Conservation (phyloP, 306 rosid species). For the Castanea sativa region DNA sequence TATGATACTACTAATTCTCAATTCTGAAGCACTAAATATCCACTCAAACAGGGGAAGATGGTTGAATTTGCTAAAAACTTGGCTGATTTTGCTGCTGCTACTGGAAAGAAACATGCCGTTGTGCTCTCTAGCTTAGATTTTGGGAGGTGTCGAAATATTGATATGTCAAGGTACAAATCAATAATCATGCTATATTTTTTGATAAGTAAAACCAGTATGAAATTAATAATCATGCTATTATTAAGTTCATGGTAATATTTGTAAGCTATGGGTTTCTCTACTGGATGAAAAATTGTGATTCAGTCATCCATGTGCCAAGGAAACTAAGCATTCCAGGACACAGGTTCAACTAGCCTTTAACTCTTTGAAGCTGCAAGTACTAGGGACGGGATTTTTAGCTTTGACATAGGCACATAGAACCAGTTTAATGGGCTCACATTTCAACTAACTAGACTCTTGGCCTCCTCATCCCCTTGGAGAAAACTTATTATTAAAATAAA, state of each 20-base stretch:
- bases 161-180: conserved; percentile 65
- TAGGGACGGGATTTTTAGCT: background rate
- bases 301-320: background rate
- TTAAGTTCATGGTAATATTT: background rate
- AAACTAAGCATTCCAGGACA: background rate
- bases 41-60: conserved; percentile 66
- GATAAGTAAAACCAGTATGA: background rate
- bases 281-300: background rate
- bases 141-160: conserved; percentile 84
- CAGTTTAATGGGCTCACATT: background rate
- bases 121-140: conserved; percentile 91
- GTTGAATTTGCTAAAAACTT: conserved; percentile 68
- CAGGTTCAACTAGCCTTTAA: background rate
- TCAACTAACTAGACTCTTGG: background rate
- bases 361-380: background rate
- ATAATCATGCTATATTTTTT: background rate
- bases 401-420: background rate
- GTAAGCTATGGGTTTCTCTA: background rate
- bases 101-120: conserved; percentile 72
- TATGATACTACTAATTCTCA: background rate
- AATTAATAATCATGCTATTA: conserved; percentile 1
- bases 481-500: too few relatives aligned
- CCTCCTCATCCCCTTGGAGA: too few relatives aligned
- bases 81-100: conserved; percentile 62
- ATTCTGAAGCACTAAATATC: conserved; percentile 16